Base-by-base conservation (phyloP, 169 alveolate genomes). In the Babesia caballi region DNA sequence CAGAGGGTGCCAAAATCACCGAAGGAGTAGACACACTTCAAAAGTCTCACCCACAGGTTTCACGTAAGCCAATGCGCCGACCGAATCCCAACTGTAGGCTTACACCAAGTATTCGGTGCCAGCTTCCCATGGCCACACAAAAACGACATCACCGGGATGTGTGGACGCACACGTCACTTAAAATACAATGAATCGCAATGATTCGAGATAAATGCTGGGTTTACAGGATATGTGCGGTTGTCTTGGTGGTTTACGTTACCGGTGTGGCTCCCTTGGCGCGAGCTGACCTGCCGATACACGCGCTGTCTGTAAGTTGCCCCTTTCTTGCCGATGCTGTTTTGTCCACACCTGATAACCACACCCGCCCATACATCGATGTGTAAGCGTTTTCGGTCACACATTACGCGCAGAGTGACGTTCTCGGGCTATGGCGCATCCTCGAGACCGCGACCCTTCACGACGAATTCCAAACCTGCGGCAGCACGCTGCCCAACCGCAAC, bases 401-500 rank as follows among this genome's bases (percentile, higher is more conserved):
- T 69, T 54, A 12, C 12, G 0, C 49, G 44, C 66, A 81, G 88
- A 81, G 69, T 28, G 88, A 81, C 30, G 83, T 47, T 5, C 21
- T 81, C 6, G 88, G 88, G 7, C 28, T 61, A 21, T 81, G 88
- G 88, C 66, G 66, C 3, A 42, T 81, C 27, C 38, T 30, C 19
- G 78, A 70, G 71, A 81, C 88, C 14, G 75, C 36, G 11, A 65
- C 35, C 8, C 35, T 41, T 33, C 61, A 44, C 33, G 82, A 70
- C n/a, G 36, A 46, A 46, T 66, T 66, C 4, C 84, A 70, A 23
- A 60, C 63, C 3, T 81, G 88, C 53, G 88, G 88, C 3, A 66
- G 88, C 14, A 19, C 84, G 25, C 15, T 35, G 33, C 88, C 88
- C 7, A 81, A 81, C 40, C 58, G 60, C 52, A 81, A 81, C 49